Evolutionary conservation across 2,329 filamentous ascomycete genomes (phyloP), one percentile per base, ranked within the genome.

Genomic region (Colletotrichum sp.): DNA sequence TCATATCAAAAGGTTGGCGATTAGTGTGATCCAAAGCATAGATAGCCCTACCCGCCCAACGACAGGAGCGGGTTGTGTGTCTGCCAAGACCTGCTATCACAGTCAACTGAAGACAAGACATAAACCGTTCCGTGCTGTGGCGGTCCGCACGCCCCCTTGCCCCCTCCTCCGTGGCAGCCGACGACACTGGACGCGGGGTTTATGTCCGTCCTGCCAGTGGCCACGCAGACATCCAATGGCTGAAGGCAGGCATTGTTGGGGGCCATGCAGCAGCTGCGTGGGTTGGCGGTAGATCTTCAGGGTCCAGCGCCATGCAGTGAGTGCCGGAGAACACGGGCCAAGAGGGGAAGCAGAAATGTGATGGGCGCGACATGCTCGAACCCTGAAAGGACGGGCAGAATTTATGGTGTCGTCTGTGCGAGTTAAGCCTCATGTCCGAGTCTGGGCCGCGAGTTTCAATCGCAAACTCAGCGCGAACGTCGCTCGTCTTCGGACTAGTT

Each of bases 361-460:
- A 59, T 68, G 68, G 32, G 8, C 62, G 21, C 21, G 5, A 13
- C 71, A 68, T 28, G 34, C 32, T 26, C 24, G 15, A 52, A 63
- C 71, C 66, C 24, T 64, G 66, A 15, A 55, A 21, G n/a, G 64
- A 39, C 26, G 10, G 57, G 13, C 5, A 55, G 30, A 28, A 60
- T 60, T 70, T 30, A 52, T 70, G 59, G 55, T 70, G 39, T 70
- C 39, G 71, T 70, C 65, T 28, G 71, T 74, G 71, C 71, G 24
- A 32, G 12, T 64, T 65, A 65, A 57, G 71, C 66, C 71, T 70
- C 66, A 44, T 36, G 39, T 55, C n/a, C 32, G 24, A 70, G 55
- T 73, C 66, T 69, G 39, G 68, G 65, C 71, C 24, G 52, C 21
- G n/a, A 65, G 66, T 74, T 70, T 65, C 44, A 57, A 52, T 68